Evolutionary conservation across 345 rosid genomes (phyloP), one percentile per base, ranked within the genome.

Genomic region (Arabis hirsuta): DNA sequence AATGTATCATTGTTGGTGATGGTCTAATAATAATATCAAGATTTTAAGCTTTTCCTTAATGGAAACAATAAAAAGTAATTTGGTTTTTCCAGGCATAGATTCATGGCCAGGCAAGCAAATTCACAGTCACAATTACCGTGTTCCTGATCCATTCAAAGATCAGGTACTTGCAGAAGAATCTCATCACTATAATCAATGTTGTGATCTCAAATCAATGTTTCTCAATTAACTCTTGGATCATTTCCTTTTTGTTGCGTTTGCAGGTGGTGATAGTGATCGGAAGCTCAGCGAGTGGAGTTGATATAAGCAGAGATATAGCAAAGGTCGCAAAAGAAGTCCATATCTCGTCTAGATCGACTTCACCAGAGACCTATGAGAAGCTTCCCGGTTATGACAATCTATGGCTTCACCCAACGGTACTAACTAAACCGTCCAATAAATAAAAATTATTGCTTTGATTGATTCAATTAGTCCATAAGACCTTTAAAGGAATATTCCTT

Each of bases 51-150:
- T 34, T 63, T 34, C 12, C n/a, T 20, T 13, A 2, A 0, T 38
- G 14, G 12, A 12, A 39, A 42, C 13, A 65, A 6, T 36, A 36
- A 3, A 12, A 13, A 56, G 36, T 24, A 13, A 31, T 13, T 54
- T 68, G 12, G 2, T 8, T 55, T 24, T 76, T 13, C 0, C 46
- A 76, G 79, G 74, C 4, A 69, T 76, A 76, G 76, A 81, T 62
- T 54, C 72, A 55, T 94, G 98, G 98, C 96, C 92, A 3, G 97
- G 98, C 46, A 89, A 84, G 87, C 96, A 91, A 76, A 73, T 88
- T 54, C 91, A 94, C 72, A 89, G 98, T 81, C 97, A 91, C 83
- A 94, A 82, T 64, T 91, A 91, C 50, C 90, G 98, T 32, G 62
- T 71, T 65, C 91, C 95, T 2, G 79, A 76, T 46, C 86, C 82